Percentiles rank a stretch among this genome's conserved stretches.
Conservation (phyloP, 108 stramenopile genomes). For the Skeletonema tropicum region DNA sequence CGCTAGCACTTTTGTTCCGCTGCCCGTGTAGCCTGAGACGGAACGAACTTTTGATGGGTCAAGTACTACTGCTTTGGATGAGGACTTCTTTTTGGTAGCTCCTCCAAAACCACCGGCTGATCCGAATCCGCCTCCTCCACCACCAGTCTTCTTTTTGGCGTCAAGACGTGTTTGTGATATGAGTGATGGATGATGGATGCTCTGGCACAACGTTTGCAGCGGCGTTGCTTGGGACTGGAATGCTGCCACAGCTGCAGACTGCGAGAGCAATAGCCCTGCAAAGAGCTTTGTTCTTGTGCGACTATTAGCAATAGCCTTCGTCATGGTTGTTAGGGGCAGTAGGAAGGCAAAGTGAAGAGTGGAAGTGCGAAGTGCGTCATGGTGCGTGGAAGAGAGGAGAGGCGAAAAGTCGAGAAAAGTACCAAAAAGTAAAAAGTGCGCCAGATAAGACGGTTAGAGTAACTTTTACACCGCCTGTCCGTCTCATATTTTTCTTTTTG, state of each 20-base stretch:
- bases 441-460: too few relatives aligned
- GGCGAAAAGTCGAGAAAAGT: too few relatives aligned
- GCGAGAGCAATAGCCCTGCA: not conserved
- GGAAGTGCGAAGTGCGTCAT: too few relatives aligned
- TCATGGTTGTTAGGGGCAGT: not conserved
- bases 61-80: not conserved
- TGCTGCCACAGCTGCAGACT: not conserved
- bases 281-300: not conserved
- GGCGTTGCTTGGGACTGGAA: not conserved
- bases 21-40: conserved; percentile 65
- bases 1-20: conserved; percentile 70
- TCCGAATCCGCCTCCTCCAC: conserved; percentile 4
- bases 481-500: too few relatives aligned
- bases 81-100: not conserved
- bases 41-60: conserved; percentile 39
- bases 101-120: conserved; percentile 16
- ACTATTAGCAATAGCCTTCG: not conserved
- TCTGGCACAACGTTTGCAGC: not conserved
- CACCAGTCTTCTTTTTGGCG: conserved; percentile 7
- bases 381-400: too few relatives aligned
- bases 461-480: too few relatives aligned
- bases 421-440: too few relatives aligned
- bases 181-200: not conserved
- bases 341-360: too few relatives aligned
- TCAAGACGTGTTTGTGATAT: not conserved